Evolutionary conservation across 73 alveolate species (phyloP).

Genomic region (Breviolum minutum): DNA sequence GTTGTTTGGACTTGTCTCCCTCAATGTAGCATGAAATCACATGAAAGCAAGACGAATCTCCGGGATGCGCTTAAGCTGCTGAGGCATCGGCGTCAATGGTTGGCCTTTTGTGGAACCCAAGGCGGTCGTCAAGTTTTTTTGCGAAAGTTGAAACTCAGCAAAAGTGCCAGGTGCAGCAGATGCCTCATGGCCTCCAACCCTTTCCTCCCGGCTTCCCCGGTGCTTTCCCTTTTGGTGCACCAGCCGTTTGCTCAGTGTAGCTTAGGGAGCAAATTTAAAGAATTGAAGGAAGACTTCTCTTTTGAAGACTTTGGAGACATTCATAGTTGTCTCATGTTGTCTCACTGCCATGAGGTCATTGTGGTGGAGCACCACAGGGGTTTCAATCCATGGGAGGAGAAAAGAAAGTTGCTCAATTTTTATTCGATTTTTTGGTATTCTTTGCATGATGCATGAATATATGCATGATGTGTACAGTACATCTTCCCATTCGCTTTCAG

Average conservation of each 20-base stretch:
- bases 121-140: background rate
- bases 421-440: too few species aligned
- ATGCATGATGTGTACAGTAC: too few species aligned
- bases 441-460: too few species aligned
- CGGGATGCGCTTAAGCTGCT: background rate
- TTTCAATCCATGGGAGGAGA: slow-evolving; percentile 91
- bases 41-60: too few species aligned
- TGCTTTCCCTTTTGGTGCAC: slow-evolving; percentile 41
- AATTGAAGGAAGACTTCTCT: too few species aligned
- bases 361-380: slow-evolving; percentile 92
- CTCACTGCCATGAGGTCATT: slow-evolving; percentile 11
- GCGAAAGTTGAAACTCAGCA: background rate
- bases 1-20: too few species aligned
- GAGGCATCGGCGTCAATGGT: background rate
- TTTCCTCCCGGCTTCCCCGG: slow-evolving; percentile 28
- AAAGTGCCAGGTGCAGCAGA: slow-evolving; percentile 28
- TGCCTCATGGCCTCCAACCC: background rate
- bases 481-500: background rate
- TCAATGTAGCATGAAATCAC: background rate
- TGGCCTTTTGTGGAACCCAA: slow-evolving; percentile 32
- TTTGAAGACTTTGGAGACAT: too few species aligned
- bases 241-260: background rate
- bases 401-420: background rate
- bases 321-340: too few species aligned
- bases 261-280: too few species aligned